Evolutionary conservation across 192 early-diverging fungal genomes (phyloP).

Genomic region (Entomortierella lignicola): DNA sequence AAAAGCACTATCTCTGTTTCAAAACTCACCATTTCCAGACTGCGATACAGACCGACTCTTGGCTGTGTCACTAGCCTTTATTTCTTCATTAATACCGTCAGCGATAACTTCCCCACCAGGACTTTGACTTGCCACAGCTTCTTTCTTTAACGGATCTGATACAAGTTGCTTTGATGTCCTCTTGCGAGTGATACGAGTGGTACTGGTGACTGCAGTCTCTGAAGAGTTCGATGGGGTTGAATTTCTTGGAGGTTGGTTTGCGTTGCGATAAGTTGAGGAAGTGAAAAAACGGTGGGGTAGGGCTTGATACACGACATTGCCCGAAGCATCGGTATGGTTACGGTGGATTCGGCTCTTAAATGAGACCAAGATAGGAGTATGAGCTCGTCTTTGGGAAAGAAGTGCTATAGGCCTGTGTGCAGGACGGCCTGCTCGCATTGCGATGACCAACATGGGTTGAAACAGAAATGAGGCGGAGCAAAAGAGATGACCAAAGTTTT

Average conservation of each 20-base stretch:
- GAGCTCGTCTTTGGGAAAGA: slow-evolving; percentile 14
- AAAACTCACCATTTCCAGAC: slow-evolving; percentile 23
- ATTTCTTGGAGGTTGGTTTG: slow-evolving; percentile 37
- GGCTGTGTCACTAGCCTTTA: slow-evolving; percentile 3
- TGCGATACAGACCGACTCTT: slow-evolving; percentile 18
- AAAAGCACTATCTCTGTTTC: no score
- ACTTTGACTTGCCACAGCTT: not conserved
- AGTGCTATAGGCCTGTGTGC: slow-evolving; percentile 21
- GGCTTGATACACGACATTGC: not conserved
- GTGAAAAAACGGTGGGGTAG: slow-evolving; percentile 45
- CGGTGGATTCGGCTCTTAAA: slow-evolving; percentile 11
- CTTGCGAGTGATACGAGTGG: slow-evolving; percentile 19
- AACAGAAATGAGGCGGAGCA: not conserved
- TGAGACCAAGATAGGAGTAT: slow-evolving; percentile 9
- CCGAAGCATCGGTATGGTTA: slow-evolving; percentile 32
- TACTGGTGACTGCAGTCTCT: not conserved
- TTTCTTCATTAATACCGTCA: slow-evolving; percentile 5
- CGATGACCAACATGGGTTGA: slow-evolving; percentile 40
- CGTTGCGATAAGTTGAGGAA: slow-evolving; percentile 16
- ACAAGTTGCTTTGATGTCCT: slow-evolving; percentile 11
- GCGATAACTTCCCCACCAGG: not conserved
- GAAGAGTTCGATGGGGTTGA: slow-evolving; percentile 5
- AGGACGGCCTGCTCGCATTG: slow-evolving; percentile 27
- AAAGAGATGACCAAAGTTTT: not conserved
- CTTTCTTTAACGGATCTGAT: not conserved